Percentiles rank a stretch among this genome's conserved stretches.
Evolutionary conservation across 139 green algal genomes (phyloP).

Genomic region (Coelastrella sp.): DNA sequence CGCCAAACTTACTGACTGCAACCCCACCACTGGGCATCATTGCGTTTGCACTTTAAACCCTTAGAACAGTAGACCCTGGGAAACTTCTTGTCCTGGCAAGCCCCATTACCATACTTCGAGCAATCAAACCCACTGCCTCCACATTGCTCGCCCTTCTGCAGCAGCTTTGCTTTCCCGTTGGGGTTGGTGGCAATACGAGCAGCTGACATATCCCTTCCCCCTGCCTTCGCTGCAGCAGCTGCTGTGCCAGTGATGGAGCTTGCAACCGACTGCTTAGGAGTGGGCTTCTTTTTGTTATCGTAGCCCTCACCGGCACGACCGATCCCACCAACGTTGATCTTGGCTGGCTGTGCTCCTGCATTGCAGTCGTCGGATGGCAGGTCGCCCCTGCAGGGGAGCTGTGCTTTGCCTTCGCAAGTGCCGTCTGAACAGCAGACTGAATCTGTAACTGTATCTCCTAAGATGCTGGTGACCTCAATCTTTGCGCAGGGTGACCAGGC

Average conservation of each 20-base stretch:
- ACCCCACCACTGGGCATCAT: conserved; percentile 35
- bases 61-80: not conserved
- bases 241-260: not conserved
- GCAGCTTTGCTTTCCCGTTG: not conserved
- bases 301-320: not conserved
- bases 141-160: conserved; percentile 19
- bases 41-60: conserved; percentile 34
- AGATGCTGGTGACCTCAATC: conserved; percentile 41
- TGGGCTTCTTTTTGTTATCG: not conserved
- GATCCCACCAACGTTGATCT: conserved; percentile 38
- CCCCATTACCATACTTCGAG: not conserved
- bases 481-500: conserved; percentile 10
- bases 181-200: conserved; percentile 4
- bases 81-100: conserved; percentile 26
- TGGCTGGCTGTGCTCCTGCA: not conserved
- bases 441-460: conserved; percentile 39
- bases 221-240: not conserved
- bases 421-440: conserved; percentile 25
- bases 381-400: conserved; percentile 25
- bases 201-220: not conserved
- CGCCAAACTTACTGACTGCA: conserved; percentile 20
- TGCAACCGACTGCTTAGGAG: not conserved
- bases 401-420: conserved; percentile 36
- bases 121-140: not conserved
- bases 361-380: conserved; percentile 21